Evolutionary conservation across 2,329 filamentous ascomycete species (phyloP).

Genomic region (Bipolaris victoriae): DNA sequence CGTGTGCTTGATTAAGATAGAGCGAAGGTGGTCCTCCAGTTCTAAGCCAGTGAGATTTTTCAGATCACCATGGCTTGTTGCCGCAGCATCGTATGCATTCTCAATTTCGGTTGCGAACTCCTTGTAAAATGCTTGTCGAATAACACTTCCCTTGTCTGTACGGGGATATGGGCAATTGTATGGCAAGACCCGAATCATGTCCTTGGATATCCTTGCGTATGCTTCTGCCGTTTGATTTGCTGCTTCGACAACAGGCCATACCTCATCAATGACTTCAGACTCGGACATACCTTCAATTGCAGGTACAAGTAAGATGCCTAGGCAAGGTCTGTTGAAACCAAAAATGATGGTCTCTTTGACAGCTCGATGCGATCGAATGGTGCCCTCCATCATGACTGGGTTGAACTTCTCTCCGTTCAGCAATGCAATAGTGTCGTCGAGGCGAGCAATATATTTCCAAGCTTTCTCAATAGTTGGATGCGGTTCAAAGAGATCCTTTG

Average conservation of each 20-base stretch:
- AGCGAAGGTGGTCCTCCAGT: slow-evolving; percentile 23
- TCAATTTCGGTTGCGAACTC: slow-evolving; percentile 57
- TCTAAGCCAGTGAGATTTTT: background rate
- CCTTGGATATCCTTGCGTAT: slow-evolving; percentile 61
- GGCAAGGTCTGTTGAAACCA: slow-evolving; percentile 59
- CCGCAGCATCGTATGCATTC: slow-evolving; percentile 51
- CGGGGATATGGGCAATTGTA: slow-evolving; percentile 56
- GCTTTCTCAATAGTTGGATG: slow-evolving; percentile 53
- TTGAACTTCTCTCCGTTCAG: slow-evolving; percentile 59
- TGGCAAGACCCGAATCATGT: slow-evolving; percentile 60
- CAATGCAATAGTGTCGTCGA: slow-evolving; percentile 56
- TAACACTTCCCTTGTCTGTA: slow-evolving; percentile 65
- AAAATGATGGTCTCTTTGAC: slow-evolving; percentile 65
- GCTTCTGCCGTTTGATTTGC: slow-evolving; percentile 59
- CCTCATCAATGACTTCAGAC: slow-evolving; percentile 44
- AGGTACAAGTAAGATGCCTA: slow-evolving; percentile 63
- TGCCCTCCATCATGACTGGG: slow-evolving; percentile 59
- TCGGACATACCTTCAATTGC: background rate
- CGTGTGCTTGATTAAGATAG: slow-evolving; percentile 21
- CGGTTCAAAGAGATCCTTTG: slow-evolving; percentile 54
- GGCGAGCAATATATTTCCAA: slow-evolving; percentile 55
- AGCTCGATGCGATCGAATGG: slow-evolving; percentile 58
- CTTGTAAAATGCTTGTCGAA: slow-evolving; percentile 59
- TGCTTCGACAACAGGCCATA: slow-evolving; percentile 58
- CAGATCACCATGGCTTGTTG: background rate